A percentile compares a stretch with the other conserved stretches of the same genome.
These are phyloP conservation scores for Lepidium aucheri DNA, from an alignment of 345 rosid genomes.

Conservation along the genomic window DNA sequence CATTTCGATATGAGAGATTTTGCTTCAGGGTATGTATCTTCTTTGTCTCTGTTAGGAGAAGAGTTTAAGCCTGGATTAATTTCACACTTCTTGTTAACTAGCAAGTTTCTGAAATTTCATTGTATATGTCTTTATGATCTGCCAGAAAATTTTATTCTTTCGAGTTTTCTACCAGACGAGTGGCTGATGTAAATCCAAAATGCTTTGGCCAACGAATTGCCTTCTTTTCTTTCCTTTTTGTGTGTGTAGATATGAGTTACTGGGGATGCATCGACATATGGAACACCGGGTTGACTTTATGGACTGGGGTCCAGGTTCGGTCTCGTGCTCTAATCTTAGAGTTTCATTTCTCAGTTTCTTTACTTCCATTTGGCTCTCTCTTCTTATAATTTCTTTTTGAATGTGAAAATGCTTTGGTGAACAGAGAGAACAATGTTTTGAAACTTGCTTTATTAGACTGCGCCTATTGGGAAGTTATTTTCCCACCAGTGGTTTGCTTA, in stretches of 20 bases:
- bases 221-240: neutral
- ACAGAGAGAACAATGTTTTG: neutral
- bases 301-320: conserved; percentile 99
- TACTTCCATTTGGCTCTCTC: neutral
- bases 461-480: neutral
- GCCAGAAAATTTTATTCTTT: neutral
- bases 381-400: neutral
- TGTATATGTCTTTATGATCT: neutral
- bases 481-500: neutral
- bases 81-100: neutral
- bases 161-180: neutral
- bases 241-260: conserved; percentile 49
- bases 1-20: conserved; percentile 59
- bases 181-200: neutral
- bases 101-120: neutral
- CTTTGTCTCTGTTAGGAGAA: neutral
- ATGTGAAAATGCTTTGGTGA: neutral
- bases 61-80: neutral
- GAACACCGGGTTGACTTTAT: conserved; percentile 87
- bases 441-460: neutral
- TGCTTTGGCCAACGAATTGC: neutral
- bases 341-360: conserved; percentile 1
- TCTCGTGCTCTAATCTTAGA: neutral
- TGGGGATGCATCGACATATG: conserved; percentile 79
- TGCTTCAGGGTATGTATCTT: conserved; percentile 63